Conservation (phyloP, 352 stramenopile genomes). For the Phytophthora vignae region DNA sequence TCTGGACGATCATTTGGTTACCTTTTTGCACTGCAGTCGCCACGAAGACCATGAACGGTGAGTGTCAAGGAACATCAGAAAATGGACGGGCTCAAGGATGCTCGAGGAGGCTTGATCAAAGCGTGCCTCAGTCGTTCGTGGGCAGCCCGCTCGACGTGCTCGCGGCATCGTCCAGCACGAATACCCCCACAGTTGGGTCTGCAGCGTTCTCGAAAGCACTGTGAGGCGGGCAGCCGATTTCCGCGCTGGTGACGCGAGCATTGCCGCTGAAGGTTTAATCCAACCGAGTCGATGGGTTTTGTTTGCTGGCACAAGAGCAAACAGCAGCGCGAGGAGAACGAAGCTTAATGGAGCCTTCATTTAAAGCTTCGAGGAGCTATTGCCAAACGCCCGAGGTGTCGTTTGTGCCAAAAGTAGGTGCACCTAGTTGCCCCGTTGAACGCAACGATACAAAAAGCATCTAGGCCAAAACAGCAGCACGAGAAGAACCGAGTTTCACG, state of each 20-base stretch:
- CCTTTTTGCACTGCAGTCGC: neutral
- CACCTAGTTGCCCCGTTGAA: no score
- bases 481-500: no score
- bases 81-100: conserved; percentile 6
- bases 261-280: neutral
- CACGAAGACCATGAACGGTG: neutral
- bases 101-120: neutral
- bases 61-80: conserved; percentile 10
- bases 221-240: neutral
- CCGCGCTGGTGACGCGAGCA: neutral
- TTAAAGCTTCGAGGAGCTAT: neutral
- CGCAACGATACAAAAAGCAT: no score
- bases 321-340: no score
- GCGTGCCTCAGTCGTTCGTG: neutral
- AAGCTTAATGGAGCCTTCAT: no score
- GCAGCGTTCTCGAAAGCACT: neutral
- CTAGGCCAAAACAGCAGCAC: no score
- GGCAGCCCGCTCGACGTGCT: neutral
- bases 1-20: conserved; percentile 31
- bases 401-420: no score
- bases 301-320: neutral
- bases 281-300: no score
- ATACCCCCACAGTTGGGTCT: neutral
- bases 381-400: neutral
- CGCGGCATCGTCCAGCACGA: conserved; percentile 1